Percentiles rank a stretch among this genome's conserved stretches.
Evolutionary conservation across 805 yeast species (phyloP).

Genomic region (Komagataella ulmi): DNA sequence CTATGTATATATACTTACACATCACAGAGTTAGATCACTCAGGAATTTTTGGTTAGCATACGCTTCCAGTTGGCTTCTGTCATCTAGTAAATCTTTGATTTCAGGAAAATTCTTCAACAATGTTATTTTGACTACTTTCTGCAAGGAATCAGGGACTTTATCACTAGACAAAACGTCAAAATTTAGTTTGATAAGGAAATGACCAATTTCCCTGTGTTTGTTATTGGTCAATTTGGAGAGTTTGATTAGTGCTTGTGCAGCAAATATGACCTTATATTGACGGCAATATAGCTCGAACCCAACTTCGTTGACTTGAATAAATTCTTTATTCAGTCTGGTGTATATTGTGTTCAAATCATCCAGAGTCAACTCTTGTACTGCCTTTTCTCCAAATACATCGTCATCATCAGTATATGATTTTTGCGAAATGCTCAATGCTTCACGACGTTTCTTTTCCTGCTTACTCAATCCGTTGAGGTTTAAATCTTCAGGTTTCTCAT

Average conservation of each 20-base stretch:
- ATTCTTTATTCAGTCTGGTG: constrained; percentile 25
- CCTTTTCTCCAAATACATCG: constrained; percentile 46
- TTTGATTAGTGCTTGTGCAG: constrained; percentile 28
- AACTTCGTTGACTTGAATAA: constrained; percentile 21
- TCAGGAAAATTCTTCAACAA: constrained; percentile 9
- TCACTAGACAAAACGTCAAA: constrained; percentile 4
- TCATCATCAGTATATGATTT: constrained; percentile 29
- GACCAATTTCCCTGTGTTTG: constrained; percentile 9
- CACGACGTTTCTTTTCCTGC: constrained; percentile 42
- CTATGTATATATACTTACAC: background rate
- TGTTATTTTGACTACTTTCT: constrained; percentile 12
- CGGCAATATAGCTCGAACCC: constrained; percentile 29
- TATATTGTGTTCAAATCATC: constrained; percentile 23
- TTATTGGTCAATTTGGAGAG: constrained; percentile 6
- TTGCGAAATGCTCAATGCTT: constrained; percentile 31
- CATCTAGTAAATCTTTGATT: constrained; percentile 4
- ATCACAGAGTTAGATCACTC: background rate
- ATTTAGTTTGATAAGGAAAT: constrained; percentile 8
- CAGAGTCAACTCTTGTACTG: constrained; percentile 17
- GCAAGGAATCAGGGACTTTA: constrained; percentile 9
- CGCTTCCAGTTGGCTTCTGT: background rate
- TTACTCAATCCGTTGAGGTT: constrained; percentile 18
- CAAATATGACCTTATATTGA: constrained; percentile 28
- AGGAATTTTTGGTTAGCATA: background rate
- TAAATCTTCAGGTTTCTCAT: constrained; percentile 6